Percentiles rank a stretch among this genome's conserved stretches.
Evolutionary conservation across 129 eudicot species (phyloP).

Genomic region (Helianthus tuberosus): DNA sequence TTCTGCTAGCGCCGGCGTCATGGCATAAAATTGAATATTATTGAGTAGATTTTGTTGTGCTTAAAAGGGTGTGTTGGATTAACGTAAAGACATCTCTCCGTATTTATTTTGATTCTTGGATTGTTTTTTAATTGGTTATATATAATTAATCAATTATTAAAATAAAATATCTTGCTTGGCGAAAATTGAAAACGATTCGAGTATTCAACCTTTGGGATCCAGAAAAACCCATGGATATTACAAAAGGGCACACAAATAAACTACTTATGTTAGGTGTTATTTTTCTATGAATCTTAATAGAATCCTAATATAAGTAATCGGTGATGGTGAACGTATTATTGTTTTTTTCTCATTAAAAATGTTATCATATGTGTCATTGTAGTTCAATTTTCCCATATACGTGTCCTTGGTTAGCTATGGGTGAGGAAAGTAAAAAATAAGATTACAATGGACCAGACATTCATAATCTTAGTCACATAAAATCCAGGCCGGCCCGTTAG

Average conservation of each 20-base stretch:
- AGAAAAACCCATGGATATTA: neutral
- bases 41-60: neutral
- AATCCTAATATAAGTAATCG: neutral
- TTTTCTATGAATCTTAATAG: neutral
- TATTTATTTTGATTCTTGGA: constrained; percentile 25
- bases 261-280: neutral
- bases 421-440: too few relatives aligned
- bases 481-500: too few relatives aligned
- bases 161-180: neutral
- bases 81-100: constrained; percentile 21
- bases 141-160: neutral
- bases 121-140: neutral
- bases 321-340: neutral
- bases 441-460: too few relatives aligned
- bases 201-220: neutral
- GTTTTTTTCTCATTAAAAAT: neutral
- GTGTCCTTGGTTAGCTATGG: too few relatives aligned
- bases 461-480: too few relatives aligned
- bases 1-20: constrained; percentile 41
- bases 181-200: neutral
- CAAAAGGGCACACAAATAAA: neutral
- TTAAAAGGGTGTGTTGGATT: constrained; percentile 7
- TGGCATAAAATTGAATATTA: constrained; percentile 14
- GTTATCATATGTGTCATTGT: neutral
- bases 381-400: neutral